phyloP scores from a whole-genome alignment of 352 stramenopile genomes.

The Globisporangium ultimum region DNA sequence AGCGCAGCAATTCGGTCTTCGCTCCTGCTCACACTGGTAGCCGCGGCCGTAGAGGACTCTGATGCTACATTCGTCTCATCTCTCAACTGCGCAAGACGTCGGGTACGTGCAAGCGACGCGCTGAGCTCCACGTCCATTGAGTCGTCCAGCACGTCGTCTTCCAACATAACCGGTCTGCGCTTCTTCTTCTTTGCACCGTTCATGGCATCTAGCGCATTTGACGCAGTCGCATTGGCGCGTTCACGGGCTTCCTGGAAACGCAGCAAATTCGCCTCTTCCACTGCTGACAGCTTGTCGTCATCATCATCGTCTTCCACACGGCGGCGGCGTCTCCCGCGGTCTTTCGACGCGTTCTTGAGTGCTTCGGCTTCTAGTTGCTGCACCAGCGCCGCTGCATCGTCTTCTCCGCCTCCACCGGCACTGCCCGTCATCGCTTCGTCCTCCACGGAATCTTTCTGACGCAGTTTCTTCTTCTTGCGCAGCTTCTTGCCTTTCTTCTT shows the following conservation, averaged over 20 bases:
- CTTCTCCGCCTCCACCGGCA: conserved; percentile 23
- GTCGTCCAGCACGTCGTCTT: conserved; percentile 51
- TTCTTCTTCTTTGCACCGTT: conserved; percentile 46
- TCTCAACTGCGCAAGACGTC: conserved; percentile 48
- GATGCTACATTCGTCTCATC: conserved; percentile 6
- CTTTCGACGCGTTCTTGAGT: conserved; percentile 24
- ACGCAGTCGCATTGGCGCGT: conserved; percentile 48
- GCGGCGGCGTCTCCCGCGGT: conserved; percentile 59
- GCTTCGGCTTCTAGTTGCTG: conserved; percentile 69
- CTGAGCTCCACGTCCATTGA: conserved; percentile 71
- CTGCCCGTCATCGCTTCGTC: conserved; percentile 21
- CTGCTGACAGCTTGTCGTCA: conserved; percentile 23
- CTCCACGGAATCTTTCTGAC: conserved; percentile 27
- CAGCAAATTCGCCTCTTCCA: conserved; percentile 43
- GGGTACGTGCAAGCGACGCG: conserved; percentile 66
- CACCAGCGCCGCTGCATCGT: conserved; percentile 34
- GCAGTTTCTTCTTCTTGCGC: conserved; percentile 61
- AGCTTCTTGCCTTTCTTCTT: conserved; percentile 82
- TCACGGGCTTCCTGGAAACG: conserved; percentile 74
- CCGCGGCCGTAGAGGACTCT: neutral
- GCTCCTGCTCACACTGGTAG: conserved; percentile 14
- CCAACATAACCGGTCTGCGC: conserved; percentile 19
- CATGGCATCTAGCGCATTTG: conserved; percentile 33
- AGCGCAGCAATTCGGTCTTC: conserved; percentile 66
- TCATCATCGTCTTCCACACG: conserved; percentile 25